Conservation (phyloP, 202 grass and related monocot species). For the Bolboschoenoplectus hybrid region DNA sequence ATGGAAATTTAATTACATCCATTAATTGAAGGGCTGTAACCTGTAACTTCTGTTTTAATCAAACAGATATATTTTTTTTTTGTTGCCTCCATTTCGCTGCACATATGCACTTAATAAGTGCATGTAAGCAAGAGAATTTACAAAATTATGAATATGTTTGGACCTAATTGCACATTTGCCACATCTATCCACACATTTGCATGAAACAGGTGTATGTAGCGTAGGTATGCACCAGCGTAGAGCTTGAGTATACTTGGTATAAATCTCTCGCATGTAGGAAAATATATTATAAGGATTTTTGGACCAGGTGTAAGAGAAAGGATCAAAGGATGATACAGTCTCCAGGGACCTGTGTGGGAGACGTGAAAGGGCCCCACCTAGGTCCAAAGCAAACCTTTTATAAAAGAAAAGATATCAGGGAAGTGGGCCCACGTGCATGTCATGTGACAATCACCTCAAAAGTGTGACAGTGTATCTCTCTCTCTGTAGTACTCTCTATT, state of each 20-base stretch:
- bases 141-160: too few relatives aligned
- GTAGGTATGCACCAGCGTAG: background rate
- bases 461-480: too few relatives aligned
- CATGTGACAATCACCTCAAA: slow-evolving; percentile 21
- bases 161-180: too few relatives aligned
- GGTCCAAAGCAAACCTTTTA: slow-evolving; percentile 27
- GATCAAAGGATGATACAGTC: too few relatives aligned
- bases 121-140: too few relatives aligned
- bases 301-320: background rate
- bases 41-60: background rate
- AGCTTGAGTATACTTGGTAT: background rate
- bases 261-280: background rate
- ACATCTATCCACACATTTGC: background rate
- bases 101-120: background rate
- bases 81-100: background rate
- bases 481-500: too few relatives aligned
- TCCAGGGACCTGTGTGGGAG: background rate
- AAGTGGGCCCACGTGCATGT: slow-evolving; percentile 14
- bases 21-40: background rate
- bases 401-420: background rate
- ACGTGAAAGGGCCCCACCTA: background rate
- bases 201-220: background rate
- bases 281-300: background rate
- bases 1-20: background rate
- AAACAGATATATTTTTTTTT: background rate